Conservation (phyloP, 441 rosid genomes). For the Melastoma candidum region DNA sequence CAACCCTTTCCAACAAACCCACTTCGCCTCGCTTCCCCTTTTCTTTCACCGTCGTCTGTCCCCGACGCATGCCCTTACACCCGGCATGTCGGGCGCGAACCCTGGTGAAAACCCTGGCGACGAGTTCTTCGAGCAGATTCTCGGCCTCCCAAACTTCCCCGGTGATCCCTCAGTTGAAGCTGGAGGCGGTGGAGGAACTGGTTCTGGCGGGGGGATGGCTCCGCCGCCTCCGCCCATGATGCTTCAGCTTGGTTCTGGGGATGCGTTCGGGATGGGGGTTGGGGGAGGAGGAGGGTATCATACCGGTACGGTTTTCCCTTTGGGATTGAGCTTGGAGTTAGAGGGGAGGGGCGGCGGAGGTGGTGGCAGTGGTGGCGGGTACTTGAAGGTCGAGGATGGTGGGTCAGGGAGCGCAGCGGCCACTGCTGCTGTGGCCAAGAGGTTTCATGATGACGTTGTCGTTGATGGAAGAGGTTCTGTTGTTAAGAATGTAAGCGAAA, state of each 20-base stretch:
- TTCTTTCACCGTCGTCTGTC: slow-evolving; percentile 11
- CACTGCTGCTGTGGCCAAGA: slow-evolving; percentile 19
- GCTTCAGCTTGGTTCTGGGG: slow-evolving; percentile 78
- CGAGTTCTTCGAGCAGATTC: slow-evolving; percentile 87
- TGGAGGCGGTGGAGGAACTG: slow-evolving; percentile 31
- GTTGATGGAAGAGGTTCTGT: slow-evolving; percentile 50
- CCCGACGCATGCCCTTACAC: slow-evolving; percentile 7
- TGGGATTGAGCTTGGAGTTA: slow-evolving; percentile 78
- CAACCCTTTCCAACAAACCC: slow-evolving; percentile 12
- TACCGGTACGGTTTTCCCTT: slow-evolving; percentile 51
- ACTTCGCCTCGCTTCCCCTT: slow-evolving; percentile 20
- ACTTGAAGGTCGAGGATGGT: slow-evolving; percentile 63
- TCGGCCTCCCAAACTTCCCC: slow-evolving; percentile 58
- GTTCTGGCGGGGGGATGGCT: slow-evolving; percentile 20
- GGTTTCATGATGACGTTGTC: slow-evolving; percentile 54
- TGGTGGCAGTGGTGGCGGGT: slow-evolving; percentile 12
- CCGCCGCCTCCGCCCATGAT: slow-evolving; percentile 54
- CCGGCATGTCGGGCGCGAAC: slow-evolving; percentile 41
- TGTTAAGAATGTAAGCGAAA: slow-evolving; percentile 54
- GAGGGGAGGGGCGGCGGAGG: slow-evolving; percentile 51
- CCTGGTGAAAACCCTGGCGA: slow-evolving; percentile 53
- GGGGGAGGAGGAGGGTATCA: slow-evolving; percentile 44
- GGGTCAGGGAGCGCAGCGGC: slow-evolving; percentile 49
- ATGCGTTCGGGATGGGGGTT: slow-evolving; percentile 47
- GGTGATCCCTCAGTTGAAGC: slow-evolving; percentile 12